Percentiles rank a stretch among this genome's conserved stretches.
Conservation (phyloP, 805 yeast species). For the Saturnispora dispora region DNA sequence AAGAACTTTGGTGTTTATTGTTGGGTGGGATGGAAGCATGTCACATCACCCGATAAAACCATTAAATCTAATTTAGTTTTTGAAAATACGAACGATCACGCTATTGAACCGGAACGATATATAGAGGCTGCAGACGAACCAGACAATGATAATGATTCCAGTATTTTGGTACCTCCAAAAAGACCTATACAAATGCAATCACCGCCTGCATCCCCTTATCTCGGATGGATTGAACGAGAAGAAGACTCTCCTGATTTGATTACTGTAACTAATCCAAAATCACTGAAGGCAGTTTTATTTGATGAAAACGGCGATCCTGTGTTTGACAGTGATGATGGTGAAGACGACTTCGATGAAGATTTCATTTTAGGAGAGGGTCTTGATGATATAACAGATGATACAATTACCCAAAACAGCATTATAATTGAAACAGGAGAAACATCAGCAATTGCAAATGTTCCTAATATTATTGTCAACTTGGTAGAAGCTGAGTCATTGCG, state of each 20-base stretch:
- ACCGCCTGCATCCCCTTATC: conserved; percentile 30
- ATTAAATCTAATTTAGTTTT: background rate
- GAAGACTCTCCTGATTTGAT: conserved; percentile 27
- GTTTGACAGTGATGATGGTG: conserved; percentile 2
- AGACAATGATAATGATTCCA: background rate
- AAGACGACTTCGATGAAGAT: conserved; percentile 6
- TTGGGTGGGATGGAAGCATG: conserved; percentile 7
- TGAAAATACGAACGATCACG: background rate
- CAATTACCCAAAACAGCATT: background rate
- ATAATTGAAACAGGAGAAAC: background rate
- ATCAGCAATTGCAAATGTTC: conserved; percentile 11
- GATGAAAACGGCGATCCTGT: conserved; percentile 4
- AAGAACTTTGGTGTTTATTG: conserved; percentile 5
- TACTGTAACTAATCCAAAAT: conserved; percentile 23
- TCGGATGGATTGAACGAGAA: conserved; percentile 24
- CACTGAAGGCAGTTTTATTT: conserved; percentile 14
- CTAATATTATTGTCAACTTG: conserved; percentile 23
- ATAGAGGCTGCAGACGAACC: background rate
- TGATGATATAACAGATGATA: conserved; percentile 3
- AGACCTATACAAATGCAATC: conserved; percentile 27
- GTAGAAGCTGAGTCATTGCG: conserved; percentile 23
- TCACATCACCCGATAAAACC: background rate
- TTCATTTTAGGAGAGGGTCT: conserved; percentile 9
- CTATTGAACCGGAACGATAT: background rate
- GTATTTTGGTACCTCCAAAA: conserved; percentile 20